phyloP scores from a whole-genome alignment of 192 early-diverging fungal genomes.

The Coemansia sp. region DNA sequence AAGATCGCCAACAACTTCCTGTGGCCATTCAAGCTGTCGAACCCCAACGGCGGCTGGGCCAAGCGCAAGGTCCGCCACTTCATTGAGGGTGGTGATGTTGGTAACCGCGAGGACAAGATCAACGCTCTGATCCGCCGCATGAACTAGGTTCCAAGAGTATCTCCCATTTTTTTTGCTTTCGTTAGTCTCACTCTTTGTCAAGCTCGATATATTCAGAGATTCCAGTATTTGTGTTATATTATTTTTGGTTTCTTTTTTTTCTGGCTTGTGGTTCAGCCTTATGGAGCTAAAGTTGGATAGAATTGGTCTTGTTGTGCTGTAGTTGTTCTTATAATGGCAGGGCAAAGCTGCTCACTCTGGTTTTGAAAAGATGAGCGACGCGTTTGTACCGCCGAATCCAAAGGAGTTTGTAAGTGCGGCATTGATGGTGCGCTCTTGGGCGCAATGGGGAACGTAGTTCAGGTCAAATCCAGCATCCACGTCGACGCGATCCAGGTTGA shows the following conservation, averaged over 20 bases:
- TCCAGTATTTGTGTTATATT: background rate
- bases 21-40: constrained; percentile 98
- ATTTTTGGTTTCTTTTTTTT: background rate
- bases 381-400: constrained; percentile 88
- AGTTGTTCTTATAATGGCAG: no score
- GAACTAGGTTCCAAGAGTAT: constrained; percentile 67
- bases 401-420: constrained; percentile 73
- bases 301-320: no score
- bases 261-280: background rate
- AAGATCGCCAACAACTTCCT: constrained; percentile 98
- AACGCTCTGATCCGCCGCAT: constrained; percentile 95
- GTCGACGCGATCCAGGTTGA: constrained; percentile 68
- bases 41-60: constrained; percentile 94
- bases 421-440: constrained; percentile 63
- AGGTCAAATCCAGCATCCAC: constrained; percentile 63
- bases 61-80: constrained; percentile 94
- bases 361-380: constrained; percentile 65
- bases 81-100: constrained; percentile 96
- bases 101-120: constrained; percentile 96
- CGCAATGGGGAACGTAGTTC: constrained; percentile 76
- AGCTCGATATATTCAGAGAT: background rate
- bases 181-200: background rate
- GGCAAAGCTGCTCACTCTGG: background rate
- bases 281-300: no score
- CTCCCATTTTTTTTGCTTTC: background rate